phyloP scores from a whole-genome alignment of 1,284 basidiomycete species.

The Microstroma glucosiphilum region DNA sequence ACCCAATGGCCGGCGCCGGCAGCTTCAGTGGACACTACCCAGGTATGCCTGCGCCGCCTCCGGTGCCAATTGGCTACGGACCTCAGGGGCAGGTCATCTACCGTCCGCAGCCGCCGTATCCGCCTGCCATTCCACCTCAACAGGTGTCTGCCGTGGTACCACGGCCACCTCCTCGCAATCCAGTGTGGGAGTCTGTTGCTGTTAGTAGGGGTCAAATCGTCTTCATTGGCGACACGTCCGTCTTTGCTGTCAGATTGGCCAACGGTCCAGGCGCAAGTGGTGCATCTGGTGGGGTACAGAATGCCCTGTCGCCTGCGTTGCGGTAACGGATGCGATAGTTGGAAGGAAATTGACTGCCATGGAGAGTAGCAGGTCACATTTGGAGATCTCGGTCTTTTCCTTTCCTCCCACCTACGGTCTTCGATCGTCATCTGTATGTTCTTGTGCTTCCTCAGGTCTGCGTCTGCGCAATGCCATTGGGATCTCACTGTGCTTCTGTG shows the following conservation, averaged over 20 bases:
- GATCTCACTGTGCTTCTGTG: no score
- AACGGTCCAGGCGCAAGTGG: neutral
- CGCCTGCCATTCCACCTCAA: neutral
- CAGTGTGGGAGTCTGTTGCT: slow-evolving; percentile 41
- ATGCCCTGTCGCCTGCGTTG: no score
- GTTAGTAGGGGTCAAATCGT: slow-evolving; percentile 46
- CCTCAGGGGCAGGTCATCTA: slow-evolving; percentile 2
- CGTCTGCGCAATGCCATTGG: no score
- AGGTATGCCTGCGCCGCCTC: neutral
- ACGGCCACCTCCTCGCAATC: slow-evolving; percentile 29
- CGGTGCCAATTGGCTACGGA: neutral
- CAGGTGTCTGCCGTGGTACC: slow-evolving; percentile 15
- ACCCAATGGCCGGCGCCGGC: neutral
- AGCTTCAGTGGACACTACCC: neutral
- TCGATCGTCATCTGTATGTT: no score
- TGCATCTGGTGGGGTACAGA: neutral
- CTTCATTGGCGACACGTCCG: slow-evolving; percentile 43
- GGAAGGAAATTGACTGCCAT: no score
- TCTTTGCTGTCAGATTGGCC: slow-evolving; percentile 33
- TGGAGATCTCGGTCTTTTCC: no score
- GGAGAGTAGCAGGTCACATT: no score
- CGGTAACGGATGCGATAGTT: no score
- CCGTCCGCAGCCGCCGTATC: slow-evolving; percentile 9
- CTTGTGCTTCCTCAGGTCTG: no score
- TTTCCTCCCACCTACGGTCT: no score